Base-by-base conservation (phyloP, 179 eudicot genomes). In the Amaranthus tricolor region DNA sequence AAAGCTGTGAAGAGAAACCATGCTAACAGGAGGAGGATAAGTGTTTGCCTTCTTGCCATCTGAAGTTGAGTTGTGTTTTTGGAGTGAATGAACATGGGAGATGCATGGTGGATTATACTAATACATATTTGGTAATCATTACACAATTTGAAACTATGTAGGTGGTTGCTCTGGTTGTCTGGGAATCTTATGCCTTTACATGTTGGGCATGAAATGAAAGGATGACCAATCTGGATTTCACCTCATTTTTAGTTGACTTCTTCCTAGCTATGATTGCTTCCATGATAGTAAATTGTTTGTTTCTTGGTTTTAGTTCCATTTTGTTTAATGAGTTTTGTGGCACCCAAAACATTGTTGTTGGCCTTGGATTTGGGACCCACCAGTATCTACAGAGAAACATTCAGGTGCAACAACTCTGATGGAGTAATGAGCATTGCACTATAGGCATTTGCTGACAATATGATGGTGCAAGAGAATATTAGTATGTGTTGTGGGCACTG, bases 211-310 rank as follows among this genome's bases (percentile, higher is more conserved):
- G 80, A 51, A 44, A 71, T 73, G 75, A 45, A 44, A 70, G 31
- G 76, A 70, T 74, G 24, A 58, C 73, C 53, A 59, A 50, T 76
- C 77, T 74, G 72, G 52, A 51, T 79, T 78, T 68, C 76, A 74
- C 71, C 77, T 82, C 84, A 85, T 80, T 81, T 80, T 85, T 83
- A 60, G 73, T 80, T 80, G 89, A 85, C 84, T 85, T 85, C 85
- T 82, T 77, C 31, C 69, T 76, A 45, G 77, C 76, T 67, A 85
- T 87, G 82, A 87, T 82, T 84, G 78, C 81, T 47, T 62, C 79
- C 83, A 80, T 87, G 78, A 80, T 85, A 68, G 48, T 69, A 55
- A 63, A 74, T 20, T 56, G 73, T 72, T 80, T 72, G 75, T 68
- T 76, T 55, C 62, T 68, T 73, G 55, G 49, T 2, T 71, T 65